A percentile compares a stretch with the other conserved stretches of the same genome.
These are phyloP conservation scores for Penicillium palitans DNA, from an alignment of 2,329 filamentous ascomycete genomes.

Conservation along the genomic window DNA sequence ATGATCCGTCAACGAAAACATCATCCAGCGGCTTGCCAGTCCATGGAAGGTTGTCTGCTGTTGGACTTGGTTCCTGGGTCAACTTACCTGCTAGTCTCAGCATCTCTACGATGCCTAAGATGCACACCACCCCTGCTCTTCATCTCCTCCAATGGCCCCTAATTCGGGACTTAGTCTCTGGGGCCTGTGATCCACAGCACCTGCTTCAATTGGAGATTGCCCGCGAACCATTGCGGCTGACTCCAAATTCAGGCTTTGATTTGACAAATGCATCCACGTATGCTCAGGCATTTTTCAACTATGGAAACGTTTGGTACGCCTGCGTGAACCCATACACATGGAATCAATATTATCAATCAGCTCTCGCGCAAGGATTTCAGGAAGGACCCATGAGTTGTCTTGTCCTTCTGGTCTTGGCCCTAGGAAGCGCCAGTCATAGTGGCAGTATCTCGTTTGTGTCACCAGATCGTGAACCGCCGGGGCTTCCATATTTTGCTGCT, in stretches of 20 bases:
- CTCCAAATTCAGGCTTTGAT: slow-evolving; percentile 63
- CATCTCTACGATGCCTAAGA: slow-evolving; percentile 83
- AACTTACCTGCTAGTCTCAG: slow-evolving; percentile 55
- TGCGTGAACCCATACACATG: slow-evolving; percentile 82
- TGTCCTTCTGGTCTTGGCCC: slow-evolving; percentile 72
- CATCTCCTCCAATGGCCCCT: slow-evolving; percentile 76
- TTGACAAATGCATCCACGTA: slow-evolving; percentile 73
- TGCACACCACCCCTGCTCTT: slow-evolving; percentile 71
- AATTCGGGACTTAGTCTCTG: slow-evolving; percentile 71
- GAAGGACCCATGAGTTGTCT: slow-evolving; percentile 81
- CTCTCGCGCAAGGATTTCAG: slow-evolving; percentile 72
- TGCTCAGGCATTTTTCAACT: slow-evolving; percentile 75
- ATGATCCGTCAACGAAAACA: slow-evolving; percentile 51
- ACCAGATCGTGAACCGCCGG: slow-evolving; percentile 69
- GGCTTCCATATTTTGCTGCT: slow-evolving; percentile 75
- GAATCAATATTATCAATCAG: slow-evolving; percentile 72
- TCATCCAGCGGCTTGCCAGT: slow-evolving; percentile 15
- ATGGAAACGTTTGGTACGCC: slow-evolving; percentile 82
- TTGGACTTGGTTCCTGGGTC: slow-evolving; percentile 72
- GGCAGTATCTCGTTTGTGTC: slow-evolving; percentile 74
- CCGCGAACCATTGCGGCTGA: slow-evolving; percentile 67
- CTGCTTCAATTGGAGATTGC: slow-evolving; percentile 78
- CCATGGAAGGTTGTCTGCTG: slow-evolving; percentile 52
- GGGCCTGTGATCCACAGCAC: slow-evolving; percentile 78
- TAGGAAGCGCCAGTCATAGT: slow-evolving; percentile 72